Evolutionary conservation across 2,329 filamentous ascomycete species (phyloP).

Genomic region (Phoma sp.): DNA sequence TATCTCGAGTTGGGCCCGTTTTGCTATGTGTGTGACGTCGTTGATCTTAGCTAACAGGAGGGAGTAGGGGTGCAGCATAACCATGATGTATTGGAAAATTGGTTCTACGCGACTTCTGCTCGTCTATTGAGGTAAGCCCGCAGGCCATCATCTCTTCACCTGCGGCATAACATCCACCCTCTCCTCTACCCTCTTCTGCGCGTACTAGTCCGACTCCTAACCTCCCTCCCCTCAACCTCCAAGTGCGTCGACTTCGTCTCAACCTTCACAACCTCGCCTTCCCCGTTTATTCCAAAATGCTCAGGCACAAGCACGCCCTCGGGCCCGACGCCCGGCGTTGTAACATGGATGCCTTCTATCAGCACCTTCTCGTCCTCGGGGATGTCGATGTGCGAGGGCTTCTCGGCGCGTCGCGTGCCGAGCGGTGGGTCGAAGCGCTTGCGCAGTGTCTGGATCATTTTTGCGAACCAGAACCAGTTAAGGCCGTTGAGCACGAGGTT

Average conservation of each 20-base stretch:
- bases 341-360: conserved; percentile 42
- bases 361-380: conserved; percentile 40
- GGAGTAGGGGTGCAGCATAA: too few species aligned
- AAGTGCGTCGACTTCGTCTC: conserved; percentile 34
- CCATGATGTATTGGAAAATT: background rate
- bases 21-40: too few species aligned
- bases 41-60: too few species aligned
- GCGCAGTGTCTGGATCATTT: conserved; percentile 81
- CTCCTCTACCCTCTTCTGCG: conserved; percentile 19
- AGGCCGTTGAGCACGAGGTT: conserved; percentile 76
- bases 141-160: too few species aligned
- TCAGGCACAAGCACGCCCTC: conserved; percentile 21
- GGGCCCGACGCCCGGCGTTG: conserved; percentile 32
- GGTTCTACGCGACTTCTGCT: background rate
- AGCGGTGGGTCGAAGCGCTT: conserved; percentile 73
- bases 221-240: conserved; percentile 36
- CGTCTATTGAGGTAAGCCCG: background rate
- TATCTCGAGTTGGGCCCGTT: too few species aligned
- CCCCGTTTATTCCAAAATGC: conserved; percentile 28
- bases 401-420: conserved; percentile 47
- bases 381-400: conserved; percentile 19
- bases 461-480: conserved; percentile 86
- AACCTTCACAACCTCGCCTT: conserved; percentile 25
- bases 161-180: too few species aligned
- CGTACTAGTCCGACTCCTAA: conserved; percentile 31